phyloP scores from a whole-genome alignment of 2,329 filamentous ascomycete genomes.

The Exophiala alcalophila region DNA sequence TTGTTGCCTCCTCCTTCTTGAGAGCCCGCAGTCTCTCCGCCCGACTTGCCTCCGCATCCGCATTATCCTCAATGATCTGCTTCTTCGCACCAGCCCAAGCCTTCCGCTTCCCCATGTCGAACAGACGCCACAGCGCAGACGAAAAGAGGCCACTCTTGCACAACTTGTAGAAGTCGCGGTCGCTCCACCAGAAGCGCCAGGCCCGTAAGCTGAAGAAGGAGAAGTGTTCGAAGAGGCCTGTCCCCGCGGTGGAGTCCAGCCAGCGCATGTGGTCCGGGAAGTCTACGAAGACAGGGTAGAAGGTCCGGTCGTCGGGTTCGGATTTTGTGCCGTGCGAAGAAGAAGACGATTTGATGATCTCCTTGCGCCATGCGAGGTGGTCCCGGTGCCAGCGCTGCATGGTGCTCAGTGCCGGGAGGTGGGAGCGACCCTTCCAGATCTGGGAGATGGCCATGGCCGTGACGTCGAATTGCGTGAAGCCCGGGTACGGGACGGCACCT shows the following conservation, averaged over 20 bases:
- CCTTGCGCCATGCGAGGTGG: constrained; percentile 35
- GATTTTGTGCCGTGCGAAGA: too few species aligned
- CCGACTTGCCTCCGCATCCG: constrained; percentile 4
- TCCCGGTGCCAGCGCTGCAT: constrained; percentile 41
- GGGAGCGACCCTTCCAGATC: constrained; percentile 42
- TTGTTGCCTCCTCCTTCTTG: constrained; percentile 1
- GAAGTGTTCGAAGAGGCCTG: constrained; percentile 41
- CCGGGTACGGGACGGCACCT: constrained; percentile 37
- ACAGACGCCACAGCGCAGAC: constrained; percentile 44
- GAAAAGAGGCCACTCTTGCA: constrained; percentile 42
- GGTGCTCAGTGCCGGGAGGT: constrained; percentile 37
- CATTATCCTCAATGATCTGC: constrained; percentile 19
- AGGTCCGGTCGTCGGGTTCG: not conserved
- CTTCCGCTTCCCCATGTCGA: constrained; percentile 43
- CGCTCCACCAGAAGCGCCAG: constrained; percentile 44
- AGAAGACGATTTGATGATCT: not conserved
- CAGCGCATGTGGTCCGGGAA: constrained; percentile 41
- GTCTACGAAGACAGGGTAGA: constrained; percentile 32
- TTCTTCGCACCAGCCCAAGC: constrained; percentile 42
- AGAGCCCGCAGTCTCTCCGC: constrained; percentile 6
- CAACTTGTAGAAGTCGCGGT: constrained; percentile 40
- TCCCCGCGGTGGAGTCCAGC: constrained; percentile 45
- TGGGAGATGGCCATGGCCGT: constrained; percentile 47
- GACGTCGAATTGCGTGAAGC: constrained; percentile 44
- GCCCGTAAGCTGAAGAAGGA: constrained; percentile 40